Base-by-base conservation (phyloP, 805 yeast genomes). In the Torulaspora gathmanii region DNA sequence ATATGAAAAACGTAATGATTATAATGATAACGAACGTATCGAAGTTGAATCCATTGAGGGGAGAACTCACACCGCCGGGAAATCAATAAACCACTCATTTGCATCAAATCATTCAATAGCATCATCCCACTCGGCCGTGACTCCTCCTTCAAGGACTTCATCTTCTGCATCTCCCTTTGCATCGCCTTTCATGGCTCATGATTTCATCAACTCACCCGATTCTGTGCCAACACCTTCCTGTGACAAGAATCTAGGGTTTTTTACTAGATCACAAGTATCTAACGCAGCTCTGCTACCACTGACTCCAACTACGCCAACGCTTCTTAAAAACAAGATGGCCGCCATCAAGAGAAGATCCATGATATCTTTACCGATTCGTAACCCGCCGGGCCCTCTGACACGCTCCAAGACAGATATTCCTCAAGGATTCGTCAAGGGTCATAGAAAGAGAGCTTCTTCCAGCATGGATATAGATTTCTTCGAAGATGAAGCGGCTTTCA, bases 391-490 rank as follows among this genome's bases (percentile, higher is more conserved):
- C 6, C 39, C n/a, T 7, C 17, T 31, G 20, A 17, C 34, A 12
- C 29, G 31, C 15, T 20, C 44, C 15, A 34, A 13, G 13, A 28
- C 40, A 5, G 39, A 34, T 11, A 15, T 17, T 22, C 31, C 39
- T 8, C 25, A 34, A 9, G 30, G 48, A 8, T 52, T 45, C 40
- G 27, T 52, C 22, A 39, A 45, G 29, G 45, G 49, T 33, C 61
- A 60, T 34, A 46, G 49, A 33, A 60, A 60, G 42, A 55, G 64
- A 44, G 52, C 59, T 22, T 55, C 63, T 9, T 52, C 64, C 4
- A 40, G 46, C 15, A 53, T 53, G 58, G 64, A 60, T 13, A 46
- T 58, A 19, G 49, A 56, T 30, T 61, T 60, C 49, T 55, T 51
- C 40, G 58, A 53, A 19, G 45, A 49, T 15, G 55, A 51, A 17